Evolutionary conservation across 2,329 filamentous ascomycete species (phyloP), one percentile per base, ranked within the genome.

Genomic region (Albifimbria verrucaria): DNA sequence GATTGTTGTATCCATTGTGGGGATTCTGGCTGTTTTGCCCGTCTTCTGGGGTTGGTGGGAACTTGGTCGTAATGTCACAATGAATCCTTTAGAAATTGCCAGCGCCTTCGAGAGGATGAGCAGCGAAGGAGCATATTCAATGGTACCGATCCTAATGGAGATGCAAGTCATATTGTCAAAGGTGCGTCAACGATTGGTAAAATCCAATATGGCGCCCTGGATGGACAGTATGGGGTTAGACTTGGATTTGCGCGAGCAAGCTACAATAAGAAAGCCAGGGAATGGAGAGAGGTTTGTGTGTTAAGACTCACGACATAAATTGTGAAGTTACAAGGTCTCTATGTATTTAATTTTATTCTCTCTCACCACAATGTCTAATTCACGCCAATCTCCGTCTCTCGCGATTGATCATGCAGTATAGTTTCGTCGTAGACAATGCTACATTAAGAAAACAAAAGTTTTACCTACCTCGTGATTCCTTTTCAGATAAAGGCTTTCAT

Each of bases 31-130:
- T 0, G 60, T 62, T 0, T 42, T 62, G 0, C 60, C 59, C 0
- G 56, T 54, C 1, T 62, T 62, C 25, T 62, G 58, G 59, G 60
- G 60, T 2, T 62, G 60, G 60, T 62, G 60, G 60, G 59, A 62
- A 21, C 47, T 62, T 2, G 60, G 59, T 1, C 48, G 59, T 44
- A 56, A 56, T n/a, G 60, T 62, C 2, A 62, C 59, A 23, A 32
- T 62, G 0, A 62, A 58, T 10, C 60, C 59, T 0, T 44, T 62
- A 0, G 59, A 62, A 46, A 57, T 62, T 9, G 59, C 59, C 2
- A 62, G 62, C 28, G 60, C 59, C 3, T 62, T 62, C 39, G 58
- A 58, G 9, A 59, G 52, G 0, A 44, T 57, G 5, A 50, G 41
- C 1, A 49, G 61, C 3, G 56, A 62, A 20, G 43, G 56, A 58